Conservation (phyloP, 2,329 filamentous ascomycete species). For the Alternaria consortialis region DNA sequence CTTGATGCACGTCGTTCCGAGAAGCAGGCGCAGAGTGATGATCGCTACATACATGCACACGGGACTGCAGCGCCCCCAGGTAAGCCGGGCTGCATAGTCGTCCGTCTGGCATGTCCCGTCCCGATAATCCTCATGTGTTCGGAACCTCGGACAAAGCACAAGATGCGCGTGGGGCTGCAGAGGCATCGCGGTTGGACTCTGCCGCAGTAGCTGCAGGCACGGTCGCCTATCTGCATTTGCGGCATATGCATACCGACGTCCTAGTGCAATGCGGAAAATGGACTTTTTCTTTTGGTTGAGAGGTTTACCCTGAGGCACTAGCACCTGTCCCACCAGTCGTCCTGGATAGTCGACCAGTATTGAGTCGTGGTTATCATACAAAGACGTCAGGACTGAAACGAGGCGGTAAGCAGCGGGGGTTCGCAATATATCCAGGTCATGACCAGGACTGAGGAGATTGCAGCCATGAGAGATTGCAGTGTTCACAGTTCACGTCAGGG, state of each 20-base stretch:
- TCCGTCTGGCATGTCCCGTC: slow-evolving; percentile 3
- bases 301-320: slow-evolving; percentile 8
- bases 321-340: neutral
- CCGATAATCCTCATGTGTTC: slow-evolving; percentile 7
- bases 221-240: slow-evolving; percentile 5
- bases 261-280: slow-evolving; percentile 12
- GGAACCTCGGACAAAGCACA: slow-evolving; percentile 19
- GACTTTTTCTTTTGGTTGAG: slow-evolving; percentile 12
- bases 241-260: slow-evolving; percentile 13
- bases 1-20: slow-evolving; percentile 10
- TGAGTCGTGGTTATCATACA: neutral
- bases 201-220: slow-evolving; percentile 17
- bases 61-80: slow-evolving; percentile 5
- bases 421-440: slow-evolving; percentile 18
- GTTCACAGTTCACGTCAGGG: slow-evolving; percentile 27
- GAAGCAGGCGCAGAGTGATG: slow-evolving; percentile 1
- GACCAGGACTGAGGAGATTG: slow-evolving; percentile 15
- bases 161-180: slow-evolving; percentile 25
- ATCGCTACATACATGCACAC: slow-evolving; percentile 13
- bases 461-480: slow-evolving; percentile 31
- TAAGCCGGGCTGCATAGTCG: slow-evolving; percentile 13
- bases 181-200: slow-evolving; percentile 26
- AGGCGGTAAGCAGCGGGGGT: slow-evolving; percentile 15
- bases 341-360: neutral
- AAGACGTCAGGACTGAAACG: slow-evolving; percentile 18